These are phyloP conservation scores for Penicillium odoratum DNA, from an alignment of 495 filamentous ascomycete genomes.

Conservation along the genomic window DNA sequence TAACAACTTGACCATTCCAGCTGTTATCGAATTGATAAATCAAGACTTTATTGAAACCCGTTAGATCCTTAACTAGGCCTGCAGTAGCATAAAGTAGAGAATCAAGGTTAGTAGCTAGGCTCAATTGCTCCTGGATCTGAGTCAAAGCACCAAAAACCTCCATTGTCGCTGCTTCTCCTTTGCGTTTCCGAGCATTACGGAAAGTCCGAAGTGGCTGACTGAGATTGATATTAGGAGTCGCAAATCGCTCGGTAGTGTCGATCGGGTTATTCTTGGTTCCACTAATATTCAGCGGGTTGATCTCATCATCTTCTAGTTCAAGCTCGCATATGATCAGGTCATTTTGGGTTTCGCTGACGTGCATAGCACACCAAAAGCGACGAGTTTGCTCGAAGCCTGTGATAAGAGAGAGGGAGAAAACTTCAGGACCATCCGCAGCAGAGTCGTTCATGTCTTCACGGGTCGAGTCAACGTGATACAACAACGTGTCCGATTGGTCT, in stretches of 20 bases:
- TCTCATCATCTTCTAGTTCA: conserved; percentile 80
- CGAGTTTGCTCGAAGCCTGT: conserved; percentile 36
- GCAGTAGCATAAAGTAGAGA: conserved; percentile 49
- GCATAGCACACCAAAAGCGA: conserved; percentile 89
- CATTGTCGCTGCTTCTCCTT: conserved; percentile 86
- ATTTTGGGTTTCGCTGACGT: conserved; percentile 62
- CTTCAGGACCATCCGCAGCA: conserved; percentile 73
- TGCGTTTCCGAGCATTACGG: conserved; percentile 69
- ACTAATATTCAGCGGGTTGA: conserved; percentile 64
- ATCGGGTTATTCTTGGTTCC: conserved; percentile 61
- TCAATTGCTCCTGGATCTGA: conserved; percentile 61
- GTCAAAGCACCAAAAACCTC: conserved; percentile 86
- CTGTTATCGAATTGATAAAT: conserved; percentile 86
- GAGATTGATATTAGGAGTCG: conserved; percentile 62
- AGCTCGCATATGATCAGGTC: conserved; percentile 88
- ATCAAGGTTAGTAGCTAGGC: conserved; percentile 46
- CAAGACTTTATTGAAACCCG: conserved; percentile 91
- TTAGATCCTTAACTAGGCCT: conserved; percentile 65
- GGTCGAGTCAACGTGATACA: conserved; percentile 87
- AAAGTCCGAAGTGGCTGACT: conserved; percentile 79
- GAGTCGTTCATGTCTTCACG: conserved; percentile 70
- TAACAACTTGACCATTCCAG: conserved; percentile 84
- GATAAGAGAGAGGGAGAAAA: conserved; percentile 50
- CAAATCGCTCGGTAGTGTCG: conserved; percentile 72
- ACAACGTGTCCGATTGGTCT: conserved; percentile 76